Percentiles rank a stretch among this genome's conserved stretches.
These are phyloP conservation scores for Skeletonema tropicum DNA, from an alignment of 108 stramenopile species.

Conservation along the genomic window DNA sequence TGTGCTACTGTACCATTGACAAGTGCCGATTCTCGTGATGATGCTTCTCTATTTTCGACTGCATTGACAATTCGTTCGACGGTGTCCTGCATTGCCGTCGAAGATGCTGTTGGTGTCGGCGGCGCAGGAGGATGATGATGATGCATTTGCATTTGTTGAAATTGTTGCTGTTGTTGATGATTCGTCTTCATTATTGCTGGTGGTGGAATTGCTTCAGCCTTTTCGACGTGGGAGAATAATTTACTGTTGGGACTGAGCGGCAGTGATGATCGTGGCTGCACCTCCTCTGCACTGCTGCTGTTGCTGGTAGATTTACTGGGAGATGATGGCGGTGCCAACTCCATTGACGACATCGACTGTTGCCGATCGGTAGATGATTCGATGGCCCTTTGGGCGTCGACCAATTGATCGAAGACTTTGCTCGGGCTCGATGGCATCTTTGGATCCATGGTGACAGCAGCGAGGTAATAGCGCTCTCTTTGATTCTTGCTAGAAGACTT, in stretches of 20 bases:
- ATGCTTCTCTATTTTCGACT: conserved; percentile 43
- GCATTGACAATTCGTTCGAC: conserved; percentile 50
- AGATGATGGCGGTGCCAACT: not conserved
- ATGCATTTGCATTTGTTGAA: not conserved
- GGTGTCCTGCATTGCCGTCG: conserved; percentile 13
- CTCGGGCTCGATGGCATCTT: not conserved
- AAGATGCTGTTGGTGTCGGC: not conserved
- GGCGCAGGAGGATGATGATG: not conserved
- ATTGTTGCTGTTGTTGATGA: not conserved
- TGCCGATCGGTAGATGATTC: not conserved
- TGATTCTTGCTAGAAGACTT: no score
- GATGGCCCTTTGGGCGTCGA: not conserved
- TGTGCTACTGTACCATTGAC: conserved; percentile 1
- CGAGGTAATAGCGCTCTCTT: not conserved
- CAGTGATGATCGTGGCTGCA: not conserved
- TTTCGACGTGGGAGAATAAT: conserved; percentile 19
- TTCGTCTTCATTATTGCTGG: conserved; percentile 6
- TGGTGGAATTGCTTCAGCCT: not conserved
- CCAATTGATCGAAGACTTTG: conserved; percentile 7
- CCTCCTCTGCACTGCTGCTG: not conserved
- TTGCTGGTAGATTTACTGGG: not conserved
- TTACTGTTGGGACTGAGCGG: not conserved
- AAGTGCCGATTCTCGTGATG: conserved; percentile 36
- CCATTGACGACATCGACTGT: not conserved
- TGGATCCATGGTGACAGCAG: not conserved